Base-by-base conservation (phyloP, 805 yeast species). In the Yarrowia sp. region DNA sequence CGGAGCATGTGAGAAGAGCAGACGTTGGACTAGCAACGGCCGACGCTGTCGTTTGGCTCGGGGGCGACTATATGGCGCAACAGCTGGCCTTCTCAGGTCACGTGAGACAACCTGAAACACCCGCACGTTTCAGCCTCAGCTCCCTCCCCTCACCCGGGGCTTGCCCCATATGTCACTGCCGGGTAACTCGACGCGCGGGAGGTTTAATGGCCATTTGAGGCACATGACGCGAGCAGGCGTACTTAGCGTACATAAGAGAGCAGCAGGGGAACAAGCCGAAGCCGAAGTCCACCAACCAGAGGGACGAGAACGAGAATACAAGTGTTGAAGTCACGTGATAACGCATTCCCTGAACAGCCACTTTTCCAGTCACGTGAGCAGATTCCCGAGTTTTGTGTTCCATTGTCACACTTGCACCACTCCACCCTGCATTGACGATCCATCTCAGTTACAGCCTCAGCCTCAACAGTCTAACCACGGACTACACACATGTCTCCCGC, bases 121-220 rank as follows among this genome's bases (percentile, higher is more conserved):
- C 13, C 46, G 14, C 46, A 43, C 5, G 42, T 17, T 17, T 52
- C 42, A 52, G 42, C 56, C 38, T 9, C 33, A 14, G 30, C 44
- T 2, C n/a, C 12, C 44, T 49, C 39, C 52, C 19, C 36, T 24
- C 30, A 24, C 30, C 30, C 30, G 30, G 30, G 6, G 30, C 7
- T 24, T 24, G 30, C 30, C 30, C 30, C 30, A 24, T 24, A 5
- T 24, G 30, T 24, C 56, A 52, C 58, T 14, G 17, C 58, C 58
- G 58, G 58, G 58, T 52, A 52, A 52, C 58, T 52, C 43, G 58
- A 52, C 58, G 58, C 55, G 55, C 56, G 56, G 42, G 40, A 36
- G 56, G 42, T 33, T 52, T 52, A 52, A 52, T 38, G 55, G 24
- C 13, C 40, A 50, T 33, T 50, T 50, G 58, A 38, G 42, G 58